Evolutionary conservation across 164 flowering plant genomes (phyloP), one percentile per base, ranked within the genome.

Genomic region (Nelumbo lutea): DNA sequence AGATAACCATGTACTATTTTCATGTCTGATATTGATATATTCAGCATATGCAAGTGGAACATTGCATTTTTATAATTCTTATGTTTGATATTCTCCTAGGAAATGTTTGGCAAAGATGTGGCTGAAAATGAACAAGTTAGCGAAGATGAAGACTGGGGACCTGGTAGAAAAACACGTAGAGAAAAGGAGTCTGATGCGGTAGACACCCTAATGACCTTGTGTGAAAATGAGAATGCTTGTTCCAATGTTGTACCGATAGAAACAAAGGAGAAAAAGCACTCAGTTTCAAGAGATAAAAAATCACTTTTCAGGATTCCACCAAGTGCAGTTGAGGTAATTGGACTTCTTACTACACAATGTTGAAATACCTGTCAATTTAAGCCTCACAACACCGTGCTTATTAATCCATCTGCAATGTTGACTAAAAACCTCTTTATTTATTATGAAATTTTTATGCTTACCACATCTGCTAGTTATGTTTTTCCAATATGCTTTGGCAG

Each of bases 131-230:
- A 89, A 75, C 88, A 84, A 77, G 62, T 78, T 42, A 90, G 93
- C 78, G 97, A 91, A 75, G 98, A 95, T 81, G 98, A 95, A 78
- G 98, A 95, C 71, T 95, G 98, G 98, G 97, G 96, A 47, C 98
- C 98, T 67, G 47, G 76, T 46, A 83, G 81, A 78, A 84, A 75
- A 73, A 86, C 74, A 74, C 75, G 85, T 40, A 88, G 80, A 77
- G 82, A 73, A 62, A 90, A 89, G 75, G 96, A 85, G 75, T 80
- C 83, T 61, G 87, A 90, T 82, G 94, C 85, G 41, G 88, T 81
- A 6, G 83, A 81, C 69, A 82, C 82, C 55, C 83, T 83, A 27
- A 79, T 86, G 76, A 73, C 90, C 74, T 74, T 84, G 48, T 74
- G 70, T 75, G 89, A 82, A 66, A 80, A 74, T 68, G 85, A 79